Evolutionary conservation across 2,329 filamentous ascomycete genomes (phyloP).

Genomic region (Phaeosphaeria sp.): DNA sequence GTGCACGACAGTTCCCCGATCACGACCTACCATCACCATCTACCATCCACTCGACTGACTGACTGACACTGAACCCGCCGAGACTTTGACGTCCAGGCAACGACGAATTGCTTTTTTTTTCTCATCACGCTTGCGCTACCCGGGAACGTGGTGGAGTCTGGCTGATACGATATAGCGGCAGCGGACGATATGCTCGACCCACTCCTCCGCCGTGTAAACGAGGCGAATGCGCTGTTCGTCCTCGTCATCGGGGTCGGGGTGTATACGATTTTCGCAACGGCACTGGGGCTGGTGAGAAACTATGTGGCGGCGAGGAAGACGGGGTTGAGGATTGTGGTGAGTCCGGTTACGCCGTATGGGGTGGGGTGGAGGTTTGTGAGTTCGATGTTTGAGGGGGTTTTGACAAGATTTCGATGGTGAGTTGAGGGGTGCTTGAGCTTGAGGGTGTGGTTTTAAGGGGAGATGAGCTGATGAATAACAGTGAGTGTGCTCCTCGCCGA

Average conservation of each 20-base stretch:
- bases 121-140: neutral
- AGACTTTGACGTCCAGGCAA: no score
- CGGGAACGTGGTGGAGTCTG: neutral
- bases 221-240: neutral
- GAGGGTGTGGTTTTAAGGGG: no score
- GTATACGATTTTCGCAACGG: neutral
- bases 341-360: constrained; percentile 24
- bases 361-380: constrained; percentile 16
- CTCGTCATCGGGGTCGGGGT: neutral
- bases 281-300: constrained; percentile 16
- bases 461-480: no score
- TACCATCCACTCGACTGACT: no score
- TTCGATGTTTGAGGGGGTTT: neutral
- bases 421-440: no score
- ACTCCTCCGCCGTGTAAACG: neutral
- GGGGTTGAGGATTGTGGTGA: constrained; percentile 19
- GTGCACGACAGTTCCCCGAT: neutral
- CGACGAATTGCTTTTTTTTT: no score
- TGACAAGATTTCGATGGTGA: constrained; percentile 18
- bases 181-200: neutral
- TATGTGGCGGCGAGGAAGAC: constrained; percentile 20
- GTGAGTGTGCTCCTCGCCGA: no score
- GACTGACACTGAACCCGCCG: no score
- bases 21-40: no score
- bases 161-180: neutral